Evolutionary conservation across 306 rosid genomes (phyloP).

Genomic region (Sindora glabra): DNA sequence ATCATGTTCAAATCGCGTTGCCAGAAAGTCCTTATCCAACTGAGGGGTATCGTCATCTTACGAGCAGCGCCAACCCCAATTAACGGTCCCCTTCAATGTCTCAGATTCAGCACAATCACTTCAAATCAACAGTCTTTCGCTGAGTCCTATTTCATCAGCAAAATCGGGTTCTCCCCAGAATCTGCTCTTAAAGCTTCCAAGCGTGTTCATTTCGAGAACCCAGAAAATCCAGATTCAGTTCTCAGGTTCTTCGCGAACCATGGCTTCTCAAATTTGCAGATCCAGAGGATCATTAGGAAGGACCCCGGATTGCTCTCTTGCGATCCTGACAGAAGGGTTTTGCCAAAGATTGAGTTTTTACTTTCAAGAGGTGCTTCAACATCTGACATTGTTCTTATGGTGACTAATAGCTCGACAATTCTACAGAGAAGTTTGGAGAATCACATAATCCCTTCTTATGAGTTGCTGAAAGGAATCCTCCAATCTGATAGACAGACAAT

Average conservation of each 20-base stretch:
- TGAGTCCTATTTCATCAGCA: constrained; percentile 20
- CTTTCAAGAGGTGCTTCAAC: constrained; percentile 19
- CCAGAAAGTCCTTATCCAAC: too few relatives aligned
- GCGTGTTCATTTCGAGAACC: background rate
- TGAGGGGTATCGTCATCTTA: too few relatives aligned
- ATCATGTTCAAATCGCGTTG: too few relatives aligned
- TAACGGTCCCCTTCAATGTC: too few relatives aligned
- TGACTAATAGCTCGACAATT: background rate
- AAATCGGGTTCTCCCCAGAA: constrained; percentile 21
- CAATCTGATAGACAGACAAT: constrained; percentile 14
- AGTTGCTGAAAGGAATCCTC: constrained; percentile 10
- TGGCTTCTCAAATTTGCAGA: constrained; percentile 6
- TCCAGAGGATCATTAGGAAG: background rate
- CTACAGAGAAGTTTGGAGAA: constrained; percentile 19
- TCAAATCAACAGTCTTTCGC: constrained; percentile 3
- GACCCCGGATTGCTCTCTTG: background rate
- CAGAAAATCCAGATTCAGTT: constrained; percentile 9
- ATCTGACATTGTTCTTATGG: background rate
- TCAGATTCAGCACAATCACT: background rate
- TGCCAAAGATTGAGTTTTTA: constrained; percentile 25
- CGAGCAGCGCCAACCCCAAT: too few relatives aligned
- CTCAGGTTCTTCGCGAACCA: background rate
- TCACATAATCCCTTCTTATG: constrained; percentile 12
- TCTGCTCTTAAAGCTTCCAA: constrained; percentile 15
- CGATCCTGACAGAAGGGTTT: background rate